phyloP scores from a whole-genome alignment of 257 asterid species.

The Solanum arcanum region DNA sequence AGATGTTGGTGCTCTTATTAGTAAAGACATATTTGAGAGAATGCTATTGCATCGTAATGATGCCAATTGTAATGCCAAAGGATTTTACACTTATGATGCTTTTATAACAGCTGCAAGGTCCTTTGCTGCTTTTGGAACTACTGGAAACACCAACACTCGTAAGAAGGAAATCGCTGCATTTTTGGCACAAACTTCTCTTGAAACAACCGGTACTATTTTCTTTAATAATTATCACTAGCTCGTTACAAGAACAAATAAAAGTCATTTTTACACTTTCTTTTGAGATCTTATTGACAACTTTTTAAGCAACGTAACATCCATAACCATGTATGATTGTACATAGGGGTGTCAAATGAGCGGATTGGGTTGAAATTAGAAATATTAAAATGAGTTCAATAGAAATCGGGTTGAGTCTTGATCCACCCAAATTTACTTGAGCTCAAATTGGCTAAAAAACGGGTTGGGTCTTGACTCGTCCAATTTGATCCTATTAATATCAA shows the following conservation, averaged over 20 bases:
- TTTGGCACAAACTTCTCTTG: slow-evolving; percentile 25
- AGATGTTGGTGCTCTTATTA: slow-evolving; percentile 9
- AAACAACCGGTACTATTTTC: background rate
- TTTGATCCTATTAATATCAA: too few species aligned
- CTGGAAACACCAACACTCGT: slow-evolving; percentile 13
- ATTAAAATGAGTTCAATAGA: too few species aligned
- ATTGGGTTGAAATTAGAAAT: too few species aligned
- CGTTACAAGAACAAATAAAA: too few species aligned
- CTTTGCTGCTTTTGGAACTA: slow-evolving; percentile 13
- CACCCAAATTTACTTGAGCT: too few species aligned
- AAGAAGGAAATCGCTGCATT: slow-evolving; percentile 25
- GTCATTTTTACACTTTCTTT: background rate
- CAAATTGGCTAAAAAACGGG: too few species aligned
- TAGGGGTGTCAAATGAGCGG: too few species aligned
- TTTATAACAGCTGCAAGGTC: slow-evolving; percentile 16
- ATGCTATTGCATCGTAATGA: slow-evolving; percentile 9
- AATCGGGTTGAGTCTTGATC: too few species aligned
- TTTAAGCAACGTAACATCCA: background rate
- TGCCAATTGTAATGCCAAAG: slow-evolving; percentile 5
- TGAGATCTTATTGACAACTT: background rate
- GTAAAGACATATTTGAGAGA: background rate
- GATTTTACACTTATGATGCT: slow-evolving; percentile 23
- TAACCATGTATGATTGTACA: background rate
- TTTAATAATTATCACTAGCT: background rate
- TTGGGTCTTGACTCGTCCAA: too few species aligned